These are phyloP conservation scores for Yarrowia galli DNA, from an alignment of 1,139 yeast species.

Conservation along the genomic window DNA sequence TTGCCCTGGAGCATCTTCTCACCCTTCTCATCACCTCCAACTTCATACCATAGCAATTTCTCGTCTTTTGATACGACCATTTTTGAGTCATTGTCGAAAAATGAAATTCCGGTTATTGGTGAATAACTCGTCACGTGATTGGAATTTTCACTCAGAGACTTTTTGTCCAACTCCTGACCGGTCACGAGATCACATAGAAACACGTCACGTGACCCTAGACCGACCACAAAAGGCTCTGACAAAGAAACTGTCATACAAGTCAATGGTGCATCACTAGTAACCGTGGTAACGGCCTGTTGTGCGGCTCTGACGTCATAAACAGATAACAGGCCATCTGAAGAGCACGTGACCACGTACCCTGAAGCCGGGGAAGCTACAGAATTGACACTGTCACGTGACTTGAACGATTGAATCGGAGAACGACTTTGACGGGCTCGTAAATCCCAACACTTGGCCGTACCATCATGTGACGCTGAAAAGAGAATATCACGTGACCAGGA, in stretches of 20 bases:
- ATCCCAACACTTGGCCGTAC: conserved; percentile 53
- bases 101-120: too few relatives aligned
- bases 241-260: conserved; percentile 41
- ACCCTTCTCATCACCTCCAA: background rate
- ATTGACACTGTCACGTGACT: conserved; percentile 51
- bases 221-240: conserved; percentile 43
- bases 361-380: conserved; percentile 45
- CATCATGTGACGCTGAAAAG: conserved; percentile 49
- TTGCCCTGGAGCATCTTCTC: background rate
- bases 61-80: background rate
- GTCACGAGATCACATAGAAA: conserved; percentile 46
- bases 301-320: conserved; percentile 51
- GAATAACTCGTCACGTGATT: too few relatives aligned
- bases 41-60: background rate
- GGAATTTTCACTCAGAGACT: background rate
- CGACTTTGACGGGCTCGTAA: conserved; percentile 43
- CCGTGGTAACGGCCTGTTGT: background rate
- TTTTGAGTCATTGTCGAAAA: conserved; percentile 14
- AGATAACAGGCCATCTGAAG: conserved; percentile 51
- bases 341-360: conserved; percentile 49
- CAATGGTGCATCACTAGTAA: conserved; percentile 22
- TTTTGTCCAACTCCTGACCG: conserved; percentile 43
- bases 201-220: conserved; percentile 47
- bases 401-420: conserved; percentile 50
- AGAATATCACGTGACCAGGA: conserved; percentile 39